Conservation (phyloP, 495 filamentous ascomycete genomes). For the Diplogelasinospora grovesii region DNA sequence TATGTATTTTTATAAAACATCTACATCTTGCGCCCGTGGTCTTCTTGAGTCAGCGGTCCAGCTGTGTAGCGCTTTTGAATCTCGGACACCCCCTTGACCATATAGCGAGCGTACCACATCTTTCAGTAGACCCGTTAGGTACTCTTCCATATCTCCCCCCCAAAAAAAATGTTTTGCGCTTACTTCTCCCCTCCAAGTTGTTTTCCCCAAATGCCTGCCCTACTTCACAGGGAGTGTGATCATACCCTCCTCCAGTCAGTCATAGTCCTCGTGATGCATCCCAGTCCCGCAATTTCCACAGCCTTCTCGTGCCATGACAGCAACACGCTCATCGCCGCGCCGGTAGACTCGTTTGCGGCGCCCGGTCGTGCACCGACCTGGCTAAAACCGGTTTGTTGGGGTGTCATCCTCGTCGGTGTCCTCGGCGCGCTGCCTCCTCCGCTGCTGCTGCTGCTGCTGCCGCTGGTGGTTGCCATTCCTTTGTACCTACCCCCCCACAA, state of each 20-base stretch:
- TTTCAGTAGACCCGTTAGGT: too few relatives aligned
- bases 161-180: too few relatives aligned
- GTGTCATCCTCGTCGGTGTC: conserved; percentile 52
- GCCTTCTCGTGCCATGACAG: conserved; percentile 95
- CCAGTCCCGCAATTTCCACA: conserved; percentile 80
- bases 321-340: conserved; percentile 85
- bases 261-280: conserved; percentile 85
- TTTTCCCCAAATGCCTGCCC: neutral
- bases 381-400: conserved; percentile 77
- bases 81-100: too few relatives aligned
- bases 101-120: too few relatives aligned
- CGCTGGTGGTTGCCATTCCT: conserved; percentile 58
- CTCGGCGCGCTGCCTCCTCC: conserved; percentile 27
- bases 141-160: too few relatives aligned
- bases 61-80: too few relatives aligned
- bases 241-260: conserved; percentile 85
- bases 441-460: neutral
- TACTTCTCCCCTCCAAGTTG: too few relatives aligned
- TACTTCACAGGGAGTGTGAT: conserved; percentile 12
- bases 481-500: conserved; percentile 53
- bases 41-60: neutral
- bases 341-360: conserved; percentile 62
- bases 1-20: conserved; percentile 1
- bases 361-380: conserved; percentile 67
- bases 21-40: neutral